A percentile compares a stretch with the other conserved stretches of the same genome.
phyloP scores from a whole-genome alignment of 1,284 basidiomycete genomes.

The Cutaneotrichosporon dermatis region DNA sequence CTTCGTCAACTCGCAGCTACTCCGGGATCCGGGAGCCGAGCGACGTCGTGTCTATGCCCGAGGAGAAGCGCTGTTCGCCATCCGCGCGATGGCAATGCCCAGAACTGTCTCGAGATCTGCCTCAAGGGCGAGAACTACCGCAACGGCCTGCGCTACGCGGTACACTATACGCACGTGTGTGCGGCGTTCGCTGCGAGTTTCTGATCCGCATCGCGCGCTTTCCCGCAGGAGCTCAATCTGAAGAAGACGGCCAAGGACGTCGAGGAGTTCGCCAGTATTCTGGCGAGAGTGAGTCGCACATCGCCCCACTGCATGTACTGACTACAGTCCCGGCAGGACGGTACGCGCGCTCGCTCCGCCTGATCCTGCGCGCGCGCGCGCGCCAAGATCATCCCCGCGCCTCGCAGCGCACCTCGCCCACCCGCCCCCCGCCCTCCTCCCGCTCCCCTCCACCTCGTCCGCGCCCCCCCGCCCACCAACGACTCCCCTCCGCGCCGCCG shows the following conservation, averaged over 20 bases:
- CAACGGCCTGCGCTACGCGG: slow-evolving; percentile 77
- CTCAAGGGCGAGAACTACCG: slow-evolving; percentile 57
- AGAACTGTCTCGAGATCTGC: slow-evolving; percentile 46
- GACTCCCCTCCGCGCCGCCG: slow-evolving; percentile 19
- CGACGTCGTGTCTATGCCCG: slow-evolving; percentile 45
- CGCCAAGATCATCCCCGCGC: slow-evolving; percentile 55
- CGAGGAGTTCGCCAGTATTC: slow-evolving; percentile 66
- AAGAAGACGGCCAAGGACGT: slow-evolving; percentile 69
- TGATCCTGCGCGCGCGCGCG: slow-evolving; percentile 79
- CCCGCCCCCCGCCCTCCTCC: slow-evolving; percentile 7
- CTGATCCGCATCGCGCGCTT: slow-evolving; percentile 74
- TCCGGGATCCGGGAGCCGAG: slow-evolving; percentile 45
- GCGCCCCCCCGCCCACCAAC: no score
- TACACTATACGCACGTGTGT: slow-evolving; percentile 60
- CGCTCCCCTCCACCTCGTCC: no score
- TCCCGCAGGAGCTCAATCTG: slow-evolving; percentile 78
- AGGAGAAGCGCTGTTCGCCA: slow-evolving; percentile 45
- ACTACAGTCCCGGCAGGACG: slow-evolving; percentile 81
- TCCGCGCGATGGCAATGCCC: slow-evolving; percentile 49
- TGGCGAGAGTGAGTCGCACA: slow-evolving; percentile 70
- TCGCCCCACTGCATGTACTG: no score
- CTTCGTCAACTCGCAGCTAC: slow-evolving; percentile 49
- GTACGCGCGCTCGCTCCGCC: slow-evolving; percentile 77
- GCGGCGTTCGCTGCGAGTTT: slow-evolving; percentile 89
- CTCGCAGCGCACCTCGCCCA: slow-evolving; percentile 42